Evolutionary conservation across 169 alveolate species (phyloP).

Genomic region (Babesia sp.): DNA sequence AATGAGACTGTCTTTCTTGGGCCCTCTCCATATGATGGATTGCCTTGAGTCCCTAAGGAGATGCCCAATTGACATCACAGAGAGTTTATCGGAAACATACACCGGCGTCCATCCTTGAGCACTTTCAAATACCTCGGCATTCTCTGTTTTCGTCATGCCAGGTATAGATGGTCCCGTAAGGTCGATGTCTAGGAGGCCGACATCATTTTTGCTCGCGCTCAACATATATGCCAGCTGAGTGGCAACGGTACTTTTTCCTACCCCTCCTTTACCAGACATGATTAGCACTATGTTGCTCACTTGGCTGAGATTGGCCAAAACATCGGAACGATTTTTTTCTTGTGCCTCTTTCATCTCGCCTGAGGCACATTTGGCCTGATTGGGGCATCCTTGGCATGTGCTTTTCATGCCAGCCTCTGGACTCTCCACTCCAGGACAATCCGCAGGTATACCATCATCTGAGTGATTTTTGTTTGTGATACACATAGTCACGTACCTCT

Average conservation of each 20-base stretch:
- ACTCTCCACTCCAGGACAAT: conserved; percentile 76
- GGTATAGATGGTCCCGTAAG: conserved; percentile 99
- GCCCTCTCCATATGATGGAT: conserved; percentile 99
- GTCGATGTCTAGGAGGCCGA: conserved; percentile 96
- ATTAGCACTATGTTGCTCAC: conserved; percentile 89
- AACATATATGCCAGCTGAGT: conserved; percentile 89
- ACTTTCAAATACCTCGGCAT: conserved; percentile 91
- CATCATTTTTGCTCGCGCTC: conserved; percentile 77
- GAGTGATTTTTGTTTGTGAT: not conserved
- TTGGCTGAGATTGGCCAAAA: conserved; percentile 76
- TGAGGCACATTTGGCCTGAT: conserved; percentile 88
- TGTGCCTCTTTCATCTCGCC: conserved; percentile 83
- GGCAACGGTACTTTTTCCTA: conserved; percentile 98
- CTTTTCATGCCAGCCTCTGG: conserved; percentile 68
- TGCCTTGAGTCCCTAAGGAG: conserved; percentile 90
- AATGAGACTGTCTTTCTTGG: conserved; percentile 92
- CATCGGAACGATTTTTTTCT: conserved; percentile 51
- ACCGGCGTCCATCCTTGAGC: conserved; percentile 98
- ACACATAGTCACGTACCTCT: not conserved
- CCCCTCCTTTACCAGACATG: conserved; percentile 99
- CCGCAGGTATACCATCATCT: conserved; percentile 67
- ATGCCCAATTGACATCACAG: conserved; percentile 97
- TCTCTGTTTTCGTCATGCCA: conserved; percentile 89
- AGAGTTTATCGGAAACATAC: conserved; percentile 89
- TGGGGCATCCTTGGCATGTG: conserved; percentile 98